These are phyloP conservation scores for Dryadomyces quercus-mongolicae DNA, from an alignment of 2,329 filamentous ascomycete genomes.

Conservation along the genomic window DNA sequence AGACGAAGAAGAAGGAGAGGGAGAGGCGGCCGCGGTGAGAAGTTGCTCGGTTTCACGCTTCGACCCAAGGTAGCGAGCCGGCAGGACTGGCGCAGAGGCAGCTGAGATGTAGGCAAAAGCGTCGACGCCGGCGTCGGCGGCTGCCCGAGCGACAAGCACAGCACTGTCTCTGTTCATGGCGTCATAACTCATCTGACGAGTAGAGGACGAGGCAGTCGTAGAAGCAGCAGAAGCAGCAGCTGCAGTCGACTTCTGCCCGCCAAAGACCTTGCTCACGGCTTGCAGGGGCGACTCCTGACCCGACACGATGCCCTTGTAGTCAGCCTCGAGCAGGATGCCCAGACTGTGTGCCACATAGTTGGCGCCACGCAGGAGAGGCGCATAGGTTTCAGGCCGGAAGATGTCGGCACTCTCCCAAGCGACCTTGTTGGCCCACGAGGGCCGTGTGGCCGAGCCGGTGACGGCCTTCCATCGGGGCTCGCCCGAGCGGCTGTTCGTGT, in stretches of 20 bases:
- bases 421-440: constrained; percentile 71
- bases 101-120: constrained; percentile 86
- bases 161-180: constrained; percentile 92
- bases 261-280: constrained; percentile 68
- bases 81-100: constrained; percentile 73
- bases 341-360: constrained; percentile 87
- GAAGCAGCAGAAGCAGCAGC: not conserved
- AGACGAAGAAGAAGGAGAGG: constrained; percentile 38
- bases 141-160: constrained; percentile 69
- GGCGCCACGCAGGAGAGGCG: constrained; percentile 59
- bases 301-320: constrained; percentile 87
- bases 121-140: constrained; percentile 48
- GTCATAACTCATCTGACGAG: constrained; percentile 73
- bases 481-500: constrained; percentile 56
- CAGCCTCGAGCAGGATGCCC: constrained; percentile 91
- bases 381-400: constrained; percentile 70
- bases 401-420: constrained; percentile 84
- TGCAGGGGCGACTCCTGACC: constrained; percentile 72
- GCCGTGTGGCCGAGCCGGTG: constrained; percentile 56
- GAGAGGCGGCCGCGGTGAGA: constrained; percentile 21
- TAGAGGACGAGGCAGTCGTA: not conserved
- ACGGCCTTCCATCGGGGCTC: constrained; percentile 75
- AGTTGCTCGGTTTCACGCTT: constrained; percentile 75
- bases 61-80: constrained; percentile 74
- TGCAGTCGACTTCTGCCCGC: constrained; percentile 21